Evolutionary conservation across 805 yeast species (phyloP).

Genomic region (Starmerella cellae): DNA sequence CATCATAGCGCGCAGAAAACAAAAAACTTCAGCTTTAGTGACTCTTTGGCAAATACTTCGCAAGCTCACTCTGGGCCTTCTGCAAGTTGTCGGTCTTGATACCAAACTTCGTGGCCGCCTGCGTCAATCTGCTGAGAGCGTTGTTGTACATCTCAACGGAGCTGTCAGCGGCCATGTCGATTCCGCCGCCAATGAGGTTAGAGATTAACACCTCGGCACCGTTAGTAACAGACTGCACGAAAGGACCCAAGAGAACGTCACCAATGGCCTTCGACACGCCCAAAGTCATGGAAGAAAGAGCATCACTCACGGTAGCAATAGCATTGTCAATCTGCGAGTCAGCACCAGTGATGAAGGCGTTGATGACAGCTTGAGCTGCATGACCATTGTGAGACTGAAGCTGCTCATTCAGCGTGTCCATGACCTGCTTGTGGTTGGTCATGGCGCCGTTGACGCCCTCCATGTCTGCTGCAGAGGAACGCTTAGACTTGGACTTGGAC

Average conservation of each 20-base stretch:
- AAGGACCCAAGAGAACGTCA: slow-evolving; percentile 23
- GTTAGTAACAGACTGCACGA: slow-evolving; percentile 25
- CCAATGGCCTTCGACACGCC: slow-evolving; percentile 18
- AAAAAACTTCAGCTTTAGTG: not conserved
- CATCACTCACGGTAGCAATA: slow-evolving; percentile 18
- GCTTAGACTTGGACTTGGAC: slow-evolving; percentile 6
- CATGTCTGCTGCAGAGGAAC: slow-evolving; percentile 12
- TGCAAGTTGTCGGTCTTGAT: slow-evolving; percentile 2
- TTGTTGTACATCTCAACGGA: slow-evolving; percentile 15
- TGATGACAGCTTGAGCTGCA: slow-evolving; percentile 20
- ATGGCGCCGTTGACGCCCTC: slow-evolving; percentile 18
- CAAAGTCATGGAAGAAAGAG: slow-evolving; percentile 10
- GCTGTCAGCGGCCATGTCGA: slow-evolving; percentile 21
- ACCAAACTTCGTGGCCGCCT: slow-evolving; percentile 17
- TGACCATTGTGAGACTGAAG: slow-evolving; percentile 19
- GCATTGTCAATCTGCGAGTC: slow-evolving; percentile 28
- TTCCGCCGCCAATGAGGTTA: slow-evolving; percentile 20
- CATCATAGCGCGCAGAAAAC: not conserved
- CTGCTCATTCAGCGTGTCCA: slow-evolving; percentile 19
- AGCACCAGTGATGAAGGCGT: slow-evolving; percentile 24
- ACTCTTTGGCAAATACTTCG: slow-evolving; percentile 2
- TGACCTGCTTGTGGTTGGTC: slow-evolving; percentile 18
- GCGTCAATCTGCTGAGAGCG: slow-evolving; percentile 16
- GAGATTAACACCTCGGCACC: slow-evolving; percentile 25
- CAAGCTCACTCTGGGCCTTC: slow-evolving; percentile 2